phyloP scores from a whole-genome alignment of 2,329 filamentous ascomycete genomes.

The Ustulina deusta region DNA sequence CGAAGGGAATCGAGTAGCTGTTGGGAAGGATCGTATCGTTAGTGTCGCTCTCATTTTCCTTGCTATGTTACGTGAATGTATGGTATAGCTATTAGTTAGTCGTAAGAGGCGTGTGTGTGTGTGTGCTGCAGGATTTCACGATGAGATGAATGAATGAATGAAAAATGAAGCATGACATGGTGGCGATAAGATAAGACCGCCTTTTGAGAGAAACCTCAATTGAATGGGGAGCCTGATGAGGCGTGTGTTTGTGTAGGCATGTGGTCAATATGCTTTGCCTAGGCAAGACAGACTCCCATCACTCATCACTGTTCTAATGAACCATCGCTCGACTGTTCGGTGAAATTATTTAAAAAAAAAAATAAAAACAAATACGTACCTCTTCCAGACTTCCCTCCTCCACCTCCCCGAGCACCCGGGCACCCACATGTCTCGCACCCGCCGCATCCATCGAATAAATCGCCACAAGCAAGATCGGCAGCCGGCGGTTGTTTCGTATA shows the following conservation, averaged over 20 bases:
- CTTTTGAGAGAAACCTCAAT: slow-evolving; percentile 10
- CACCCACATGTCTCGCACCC: slow-evolving; percentile 60
- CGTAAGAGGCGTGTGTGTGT: slow-evolving; percentile 13
- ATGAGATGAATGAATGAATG: slow-evolving; percentile 29
- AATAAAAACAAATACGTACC: slow-evolving; percentile 55
- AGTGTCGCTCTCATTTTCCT: neutral
- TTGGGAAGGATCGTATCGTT: neutral
- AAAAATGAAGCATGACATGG: slow-evolving; percentile 19
- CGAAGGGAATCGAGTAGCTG: slow-evolving; percentile 45
- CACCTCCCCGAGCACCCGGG: slow-evolving; percentile 64
- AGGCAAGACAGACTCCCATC: neutral
- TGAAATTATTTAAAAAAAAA: neutral
- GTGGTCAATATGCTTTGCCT: neutral
- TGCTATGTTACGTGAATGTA: neutral
- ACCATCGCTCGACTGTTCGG: neutral
- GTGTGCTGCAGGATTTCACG: slow-evolving; percentile 15
- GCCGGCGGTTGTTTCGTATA: neutral
- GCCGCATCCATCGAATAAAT: slow-evolving; percentile 47
- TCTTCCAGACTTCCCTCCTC: slow-evolving; percentile 70
- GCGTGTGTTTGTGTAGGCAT: neutral
- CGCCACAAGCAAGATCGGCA: neutral
- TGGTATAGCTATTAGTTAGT: slow-evolving; percentile 9
- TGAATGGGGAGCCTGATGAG: slow-evolving; percentile 9
- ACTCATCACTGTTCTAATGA: neutral
- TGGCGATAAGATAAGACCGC: slow-evolving; percentile 46